Base-by-base conservation (phyloP, 495 filamentous ascomycete genomes). In the Aspergillus indologenus region DNA sequence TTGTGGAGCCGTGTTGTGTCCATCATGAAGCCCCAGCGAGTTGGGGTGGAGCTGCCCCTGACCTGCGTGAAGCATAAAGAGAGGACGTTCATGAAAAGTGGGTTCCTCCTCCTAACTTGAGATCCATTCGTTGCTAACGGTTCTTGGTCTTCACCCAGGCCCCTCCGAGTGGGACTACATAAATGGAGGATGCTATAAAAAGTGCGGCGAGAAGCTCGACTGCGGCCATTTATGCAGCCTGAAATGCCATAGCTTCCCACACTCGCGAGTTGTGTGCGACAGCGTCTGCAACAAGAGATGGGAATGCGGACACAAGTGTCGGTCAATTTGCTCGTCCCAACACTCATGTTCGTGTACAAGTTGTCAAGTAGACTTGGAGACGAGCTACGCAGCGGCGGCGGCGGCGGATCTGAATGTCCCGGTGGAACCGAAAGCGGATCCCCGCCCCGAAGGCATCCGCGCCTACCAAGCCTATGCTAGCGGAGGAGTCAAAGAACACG, bases 81-180 rank as follows among this genome's bases (percentile, higher is more conserved):
- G n/a, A 62, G 53, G 42, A 74, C 63, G 8, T 59, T 65, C 4
- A 68, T 76, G 17, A 60, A 65, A 57, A 59, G 64, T 66, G 12
- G n/a, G 52, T 23, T 21, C 12, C 51, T 34, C 29, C 17, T 22
- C 29, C 7, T n/a, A n/a, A n/a, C n/a, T n/a, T n/a, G n/a, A n/a
- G n/a, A n/a, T n/a, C n/a, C n/a, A n/a, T n/a, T n/a, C n/a, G n/a
- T n/a, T 57, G 23, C 60, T 63, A 53, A 67, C 31, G 9, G 26
- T 29, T 29, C 3, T 9, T 29, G 9, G 40, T 57, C 2, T 19
- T 14, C 1, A 45, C 22, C 42, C 47, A 75, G 73, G 60, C 2
- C 65, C 66, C 2, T 61, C 64, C 5, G 72, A 77, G 50, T 88
- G 85, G 83, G 72, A 82, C n/a, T 71, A 68, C 31, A 66, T 70